Conservation (phyloP, 2,329 filamentous ascomycete species). For the Aspergillus piperis region DNA sequence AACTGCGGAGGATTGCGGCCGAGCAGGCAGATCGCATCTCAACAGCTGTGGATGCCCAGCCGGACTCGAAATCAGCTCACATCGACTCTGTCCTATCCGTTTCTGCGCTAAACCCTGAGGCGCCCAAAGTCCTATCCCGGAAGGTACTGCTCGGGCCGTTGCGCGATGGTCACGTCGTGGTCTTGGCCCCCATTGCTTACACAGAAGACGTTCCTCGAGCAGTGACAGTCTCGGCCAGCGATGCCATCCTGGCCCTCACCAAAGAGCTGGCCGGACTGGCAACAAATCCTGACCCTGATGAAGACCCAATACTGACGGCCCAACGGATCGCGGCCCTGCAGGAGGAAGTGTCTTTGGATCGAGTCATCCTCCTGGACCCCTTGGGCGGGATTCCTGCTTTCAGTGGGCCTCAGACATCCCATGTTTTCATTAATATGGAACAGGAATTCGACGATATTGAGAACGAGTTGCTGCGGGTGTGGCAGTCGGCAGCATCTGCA, state of each 20-base stretch:
- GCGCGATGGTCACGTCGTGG: slow-evolving; percentile 67
- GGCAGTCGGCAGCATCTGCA: slow-evolving; percentile 18
- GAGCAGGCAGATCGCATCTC: slow-evolving; percentile 73
- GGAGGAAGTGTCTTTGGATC: slow-evolving; percentile 68
- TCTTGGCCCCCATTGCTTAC: slow-evolving; percentile 68
- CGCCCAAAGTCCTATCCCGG: slow-evolving; percentile 42
- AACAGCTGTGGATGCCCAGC: slow-evolving; percentile 71
- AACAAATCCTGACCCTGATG: slow-evolving; percentile 45
- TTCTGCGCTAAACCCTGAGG: slow-evolving; percentile 35
- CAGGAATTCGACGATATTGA: slow-evolving; percentile 78
- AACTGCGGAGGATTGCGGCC: slow-evolving; percentile 51
- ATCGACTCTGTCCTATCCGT: slow-evolving; percentile 60
- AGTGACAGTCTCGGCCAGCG: slow-evolving; percentile 56
- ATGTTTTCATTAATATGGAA: slow-evolving; percentile 90
- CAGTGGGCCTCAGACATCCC: slow-evolving; percentile 60
- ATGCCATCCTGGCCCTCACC: slow-evolving; percentile 75
- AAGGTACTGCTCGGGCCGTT: slow-evolving; percentile 66
- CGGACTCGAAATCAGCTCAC: slow-evolving; percentile 67
- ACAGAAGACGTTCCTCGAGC: slow-evolving; percentile 52
- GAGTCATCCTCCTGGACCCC: slow-evolving; percentile 85
- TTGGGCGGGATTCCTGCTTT: slow-evolving; percentile 78
- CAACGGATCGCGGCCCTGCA: slow-evolving; percentile 45
- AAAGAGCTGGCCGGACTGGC: slow-evolving; percentile 72
- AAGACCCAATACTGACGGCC: slow-evolving; percentile 45
- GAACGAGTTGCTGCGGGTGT: slow-evolving; percentile 55